Evolutionary conservation across 2,329 filamentous ascomycete genomes (phyloP), one percentile per base, ranked within the genome.

Genomic region (Arthrobotrys entomopaga): DNA sequence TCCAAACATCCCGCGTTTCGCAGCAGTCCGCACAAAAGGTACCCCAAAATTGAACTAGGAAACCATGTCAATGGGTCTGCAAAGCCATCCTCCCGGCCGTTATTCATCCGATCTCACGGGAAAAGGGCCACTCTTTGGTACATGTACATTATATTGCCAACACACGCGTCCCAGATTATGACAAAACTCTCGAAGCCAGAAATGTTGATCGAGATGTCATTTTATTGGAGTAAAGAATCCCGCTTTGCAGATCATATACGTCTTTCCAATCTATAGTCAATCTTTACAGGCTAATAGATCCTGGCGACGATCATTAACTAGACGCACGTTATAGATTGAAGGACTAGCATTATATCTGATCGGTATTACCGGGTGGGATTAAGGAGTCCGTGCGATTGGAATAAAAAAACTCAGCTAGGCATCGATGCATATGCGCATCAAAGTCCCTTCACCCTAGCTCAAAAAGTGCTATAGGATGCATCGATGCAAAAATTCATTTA

Each of bases 311-410:
- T 74, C 70, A 57, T 74, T 74, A 64, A 53, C 63, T 22, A 43
- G 11, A 59, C 34, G 46, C 34, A 53, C 38, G 26, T 59, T 58
- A 52, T 74, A 67, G 13, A 66, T 67, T 64, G 52, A 57, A 53
- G 38, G 46, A 40, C 50, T 53, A 54, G 57, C 50, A 66, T 43
- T 13, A 50, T 54, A 13, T 29, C 48, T 64, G 46, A 34, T 65
- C 61, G 52, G 67, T 20, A 16, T 58, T 52, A 24, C 54, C 48
- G 56, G 46, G 61, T 65, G 67, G 61, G 53, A 60, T 54, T 54
- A 40, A 19, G 22, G 34, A 13, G 63, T 74, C 70, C 70, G 70
- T 86, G 87, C 26, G 84, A 22, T 60, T 57, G 43, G 26, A 85
- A 50, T n/a, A n/a, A 10, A 10, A 86, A 89, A 81, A 82, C 53